Base-by-base conservation (phyloP, 1,284 basidiomycete species). In the Cutaneotrichosporon arboriforme region DNA sequence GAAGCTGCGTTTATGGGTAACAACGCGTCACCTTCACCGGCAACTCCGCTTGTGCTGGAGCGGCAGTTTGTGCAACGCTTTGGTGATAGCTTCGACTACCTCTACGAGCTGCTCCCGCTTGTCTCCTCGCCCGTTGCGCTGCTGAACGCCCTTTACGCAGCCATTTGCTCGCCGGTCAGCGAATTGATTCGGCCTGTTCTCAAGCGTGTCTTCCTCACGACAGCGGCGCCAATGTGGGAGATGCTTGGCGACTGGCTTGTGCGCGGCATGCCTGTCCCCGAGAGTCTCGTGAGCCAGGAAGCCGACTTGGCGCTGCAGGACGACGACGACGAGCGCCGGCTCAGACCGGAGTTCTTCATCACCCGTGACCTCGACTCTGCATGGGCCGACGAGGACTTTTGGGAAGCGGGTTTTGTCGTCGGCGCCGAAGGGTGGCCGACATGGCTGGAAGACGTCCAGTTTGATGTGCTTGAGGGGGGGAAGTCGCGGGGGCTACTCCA, bases 341-440 rank as follows among this genome's bases (percentile, higher is more conserved):
- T 88, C 15, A 83, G 84, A 13, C 40, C 55, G 8, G 89, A 92
- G 66, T 90, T 90, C 73, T 90, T 89, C 71, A 81, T 91, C 49
- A 83, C 86, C 62, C 60, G 82, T 79, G 64, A 88, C 80, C 66
- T 83, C 80, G 57, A 77, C 83, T 58, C 81, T 75, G n/a, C 70
- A 82, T 57, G 72, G 83, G 63, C 84, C 82, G 71, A 85, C 81
- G 7, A 76, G 38, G 87, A 90, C 57, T 90, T 90, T 65, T 91
- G 89, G 88, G 77, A 80, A 35, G 82, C 85, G 34, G 86, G 85
- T 0, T 90, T 85, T 68, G 75, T 78, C 2, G 69, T 87, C 48
- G 74, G 82, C 23, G 78, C 78, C 22, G 76, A 75, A 52, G 58
- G 70, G 35, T 67, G 68, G 66, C 63, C 69, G 17, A 59, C 59